Evolutionary conservation across 108 stramenopile species (phyloP).

Genomic region (Chaetoceros tenuissimus): DNA sequence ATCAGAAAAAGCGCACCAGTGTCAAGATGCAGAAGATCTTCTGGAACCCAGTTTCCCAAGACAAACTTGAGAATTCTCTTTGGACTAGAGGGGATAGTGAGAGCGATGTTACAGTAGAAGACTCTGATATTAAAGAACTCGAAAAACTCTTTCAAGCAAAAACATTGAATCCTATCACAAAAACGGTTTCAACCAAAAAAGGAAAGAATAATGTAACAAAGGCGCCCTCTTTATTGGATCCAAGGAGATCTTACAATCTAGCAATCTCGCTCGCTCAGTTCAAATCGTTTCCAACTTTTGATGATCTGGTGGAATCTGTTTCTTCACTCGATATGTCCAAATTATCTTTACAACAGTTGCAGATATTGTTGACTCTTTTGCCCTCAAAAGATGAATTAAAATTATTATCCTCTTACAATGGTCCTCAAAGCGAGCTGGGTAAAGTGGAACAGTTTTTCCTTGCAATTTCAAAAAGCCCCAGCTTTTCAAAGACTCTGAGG

Average conservation of each 20-base stretch:
- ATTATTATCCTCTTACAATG: constrained; percentile 8
- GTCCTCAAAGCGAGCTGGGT: constrained; percentile 15
- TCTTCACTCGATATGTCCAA: constrained; percentile 19
- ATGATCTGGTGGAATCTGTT: constrained; percentile 20
- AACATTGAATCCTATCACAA: too few relatives aligned
- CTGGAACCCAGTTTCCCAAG: constrained; percentile 26
- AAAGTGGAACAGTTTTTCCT: constrained; percentile 29
- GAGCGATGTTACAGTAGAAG: constrained; percentile 9
- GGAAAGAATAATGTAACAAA: too few relatives aligned
- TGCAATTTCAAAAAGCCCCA: constrained; percentile 15
- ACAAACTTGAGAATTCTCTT: constrained; percentile 22
- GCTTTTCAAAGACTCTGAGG: constrained; percentile 15
- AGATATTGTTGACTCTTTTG: constrained; percentile 20
- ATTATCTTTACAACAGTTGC: constrained; percentile 16
- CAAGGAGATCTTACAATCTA: constrained; percentile 31
- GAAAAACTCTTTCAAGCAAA: constrained; percentile 20
- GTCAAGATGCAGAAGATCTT: constrained; percentile 33
- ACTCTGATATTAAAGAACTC: constrained; percentile 18
- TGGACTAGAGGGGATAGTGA: constrained; percentile 14
- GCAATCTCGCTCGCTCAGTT: constrained; percentile 34
- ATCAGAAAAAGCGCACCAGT: constrained; percentile 12
- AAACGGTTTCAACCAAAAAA: too few relatives aligned
- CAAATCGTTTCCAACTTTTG: constrained; percentile 14
- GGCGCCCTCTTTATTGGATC: constrained; percentile 33
- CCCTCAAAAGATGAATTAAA: constrained; percentile 23